phyloP scores from a whole-genome alignment of 2,329 filamentous ascomycete species.

The Rhinocladiella similis region DNA sequence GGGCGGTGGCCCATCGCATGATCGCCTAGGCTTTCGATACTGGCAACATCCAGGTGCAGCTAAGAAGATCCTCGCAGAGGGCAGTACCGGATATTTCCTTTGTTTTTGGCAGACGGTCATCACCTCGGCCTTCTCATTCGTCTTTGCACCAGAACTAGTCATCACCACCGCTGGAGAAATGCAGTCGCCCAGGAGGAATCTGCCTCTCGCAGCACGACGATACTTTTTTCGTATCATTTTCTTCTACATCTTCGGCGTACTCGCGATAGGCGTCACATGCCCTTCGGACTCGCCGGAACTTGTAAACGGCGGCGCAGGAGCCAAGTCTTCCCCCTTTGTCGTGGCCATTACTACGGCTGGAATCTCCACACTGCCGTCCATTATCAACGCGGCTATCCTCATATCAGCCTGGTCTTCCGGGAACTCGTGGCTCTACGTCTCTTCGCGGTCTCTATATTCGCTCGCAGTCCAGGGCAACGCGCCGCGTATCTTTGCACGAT shows the following conservation, averaged over 20 bases:
- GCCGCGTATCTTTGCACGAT: slow-evolving; percentile 56
- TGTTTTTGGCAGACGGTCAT: slow-evolving; percentile 34
- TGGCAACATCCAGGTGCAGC: slow-evolving; percentile 65
- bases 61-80: slow-evolving; percentile 57
- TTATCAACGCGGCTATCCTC: slow-evolving; percentile 43
- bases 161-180: slow-evolving; percentile 59
- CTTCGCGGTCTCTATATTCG: slow-evolving; percentile 37
- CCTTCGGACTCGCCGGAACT: slow-evolving; percentile 33
- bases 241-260: slow-evolving; percentile 39
- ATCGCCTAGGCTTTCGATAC: slow-evolving; percentile 65
- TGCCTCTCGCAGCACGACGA: slow-evolving; percentile 54
- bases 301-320: slow-evolving; percentile 32
- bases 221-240: slow-evolving; percentile 45
- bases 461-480: slow-evolving; percentile 51
- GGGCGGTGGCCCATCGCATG: slow-evolving; percentile 59
- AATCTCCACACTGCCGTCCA: slow-evolving; percentile 34
- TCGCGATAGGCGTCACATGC: slow-evolving; percentile 35
- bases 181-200: slow-evolving; percentile 56
- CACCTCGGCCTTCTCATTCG: slow-evolving; percentile 30
- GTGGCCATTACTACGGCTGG: slow-evolving; percentile 45
- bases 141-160: slow-evolving; percentile 43
- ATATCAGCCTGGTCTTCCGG: slow-evolving; percentile 42
- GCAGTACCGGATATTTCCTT: slow-evolving; percentile 41
- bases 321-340: slow-evolving; percentile 51
- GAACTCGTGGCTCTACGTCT: slow-evolving; percentile 38